A percentile compares a stretch with the other conserved stretches of the same genome.
phyloP scores from a whole-genome alignment of 2,329 filamentous ascomycete genomes.

The Fusarium sp. region DNA sequence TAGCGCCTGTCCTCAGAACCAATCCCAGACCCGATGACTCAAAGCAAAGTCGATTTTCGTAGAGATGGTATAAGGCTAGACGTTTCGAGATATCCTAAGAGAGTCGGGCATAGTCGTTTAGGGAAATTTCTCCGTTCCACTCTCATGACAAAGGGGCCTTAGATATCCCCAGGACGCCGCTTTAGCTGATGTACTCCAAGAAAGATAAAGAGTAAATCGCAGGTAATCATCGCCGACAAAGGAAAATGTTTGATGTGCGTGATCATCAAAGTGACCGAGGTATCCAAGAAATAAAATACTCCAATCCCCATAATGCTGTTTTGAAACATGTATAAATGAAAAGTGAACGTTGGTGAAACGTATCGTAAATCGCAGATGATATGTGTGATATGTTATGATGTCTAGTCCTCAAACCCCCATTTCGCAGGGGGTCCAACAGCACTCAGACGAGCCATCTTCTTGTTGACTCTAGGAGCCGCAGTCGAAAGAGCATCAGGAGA shows the following conservation, averaged over 20 bases:
- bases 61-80: constrained; percentile 28
- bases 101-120: constrained; percentile 20
- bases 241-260: constrained; percentile 34
- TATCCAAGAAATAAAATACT: constrained; percentile 38
- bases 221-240: constrained; percentile 41
- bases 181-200: constrained; percentile 27
- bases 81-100: constrained; percentile 20
- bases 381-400: neutral
- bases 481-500: constrained; percentile 48
- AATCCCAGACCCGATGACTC: constrained; percentile 19
- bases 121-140: constrained; percentile 9
- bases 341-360: constrained; percentile 16
- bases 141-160: constrained; percentile 12
- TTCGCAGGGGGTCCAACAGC: constrained; percentile 45
- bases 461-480: constrained; percentile 43
- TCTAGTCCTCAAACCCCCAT: constrained; percentile 41
- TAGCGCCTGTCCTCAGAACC: constrained; percentile 11
- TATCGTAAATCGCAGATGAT: constrained; percentile 15
- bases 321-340: constrained; percentile 20
- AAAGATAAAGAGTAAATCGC: constrained; percentile 13
- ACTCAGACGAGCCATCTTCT: constrained; percentile 54
- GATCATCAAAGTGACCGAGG: constrained; percentile 35
- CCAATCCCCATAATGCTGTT: constrained; percentile 25
- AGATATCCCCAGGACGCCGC: constrained; percentile 11
- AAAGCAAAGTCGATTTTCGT: constrained; percentile 17